Percentiles rank a stretch among this genome's conserved stretches.
phyloP scores from a whole-genome alignment of 306 rosid species.

The Pueraria montana region DNA sequence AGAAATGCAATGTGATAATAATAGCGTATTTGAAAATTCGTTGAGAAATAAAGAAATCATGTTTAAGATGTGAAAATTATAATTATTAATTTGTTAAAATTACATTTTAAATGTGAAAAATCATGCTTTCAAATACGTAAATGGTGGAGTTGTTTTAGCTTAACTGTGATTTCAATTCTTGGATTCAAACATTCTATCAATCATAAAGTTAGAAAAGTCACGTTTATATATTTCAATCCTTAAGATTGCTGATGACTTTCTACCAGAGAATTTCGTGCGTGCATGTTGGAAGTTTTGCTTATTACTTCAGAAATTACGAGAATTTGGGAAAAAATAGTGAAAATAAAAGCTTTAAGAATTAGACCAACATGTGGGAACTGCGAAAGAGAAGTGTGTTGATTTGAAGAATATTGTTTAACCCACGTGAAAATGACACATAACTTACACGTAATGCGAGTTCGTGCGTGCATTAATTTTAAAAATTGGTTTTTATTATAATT shows the following conservation, averaged over 20 bases:
- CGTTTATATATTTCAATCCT: neutral
- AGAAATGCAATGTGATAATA: too few species aligned
- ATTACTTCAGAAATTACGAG: neutral
- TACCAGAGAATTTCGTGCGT: neutral
- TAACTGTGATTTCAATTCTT: too few species aligned
- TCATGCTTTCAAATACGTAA: too few species aligned
- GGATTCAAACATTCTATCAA: too few species aligned
- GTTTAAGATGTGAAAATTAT: too few species aligned
- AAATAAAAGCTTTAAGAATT: neutral
- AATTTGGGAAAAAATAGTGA: neutral
- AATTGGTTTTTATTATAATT: neutral
- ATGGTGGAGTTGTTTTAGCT: too few species aligned
- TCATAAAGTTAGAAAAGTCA: neutral
- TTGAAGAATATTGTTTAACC: slow-evolving; percentile 16
- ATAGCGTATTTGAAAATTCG: too few species aligned
- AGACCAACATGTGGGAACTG: neutral
- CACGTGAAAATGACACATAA: slow-evolving; percentile 8
- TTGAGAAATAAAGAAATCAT: too few species aligned
- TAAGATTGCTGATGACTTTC: neutral
- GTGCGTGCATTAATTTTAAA: neutral
- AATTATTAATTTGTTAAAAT: too few species aligned
- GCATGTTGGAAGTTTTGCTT: neutral
- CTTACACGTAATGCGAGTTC: neutral
- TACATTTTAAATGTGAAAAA: too few species aligned
- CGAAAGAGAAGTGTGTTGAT: neutral